Percentiles rank a stretch among this genome's conserved stretches.
phyloP scores from a whole-genome alignment of 1,284 basidiomycete species.

The Trichosporon ovoides region DNA sequence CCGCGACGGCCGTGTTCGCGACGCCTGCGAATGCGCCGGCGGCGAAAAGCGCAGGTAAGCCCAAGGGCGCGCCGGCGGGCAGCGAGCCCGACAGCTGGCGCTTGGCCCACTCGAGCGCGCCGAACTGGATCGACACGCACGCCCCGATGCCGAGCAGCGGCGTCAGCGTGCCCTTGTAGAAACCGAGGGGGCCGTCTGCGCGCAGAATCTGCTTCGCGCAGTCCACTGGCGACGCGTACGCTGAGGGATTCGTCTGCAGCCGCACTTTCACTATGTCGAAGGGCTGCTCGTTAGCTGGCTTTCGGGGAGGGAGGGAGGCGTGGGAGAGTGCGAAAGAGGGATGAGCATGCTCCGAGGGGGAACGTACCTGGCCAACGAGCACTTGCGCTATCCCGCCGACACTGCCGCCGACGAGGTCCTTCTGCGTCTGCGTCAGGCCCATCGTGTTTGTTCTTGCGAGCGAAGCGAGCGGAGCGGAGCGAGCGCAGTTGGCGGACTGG shows the following conservation, averaged over 20 bases:
- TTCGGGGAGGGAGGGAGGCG: not conserved
- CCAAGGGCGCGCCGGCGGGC: conserved; percentile 17
- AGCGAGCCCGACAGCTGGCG: conserved; percentile 61
- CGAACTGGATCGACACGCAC: conserved; percentile 94
- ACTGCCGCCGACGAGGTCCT: conserved; percentile 79
- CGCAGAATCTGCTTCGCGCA: conserved; percentile 82
- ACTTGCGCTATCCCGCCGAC: conserved; percentile 85
- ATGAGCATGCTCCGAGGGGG: not conserved
- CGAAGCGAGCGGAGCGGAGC: not conserved
- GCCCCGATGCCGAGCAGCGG: conserved; percentile 86
- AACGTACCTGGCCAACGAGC: conserved; percentile 68
- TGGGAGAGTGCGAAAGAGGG: not conserved
- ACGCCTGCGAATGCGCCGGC: conserved; percentile 81
- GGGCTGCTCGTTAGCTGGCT: conserved; percentile 51
- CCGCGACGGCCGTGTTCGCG: conserved; percentile 86
- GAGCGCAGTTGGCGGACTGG: too few relatives aligned
- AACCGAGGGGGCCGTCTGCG: conserved; percentile 87
- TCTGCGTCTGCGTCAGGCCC: conserved; percentile 49
- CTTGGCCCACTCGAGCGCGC: conserved; percentile 82
- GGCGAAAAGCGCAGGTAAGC: conserved; percentile 62
- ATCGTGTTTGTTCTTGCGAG: conserved; percentile 11
- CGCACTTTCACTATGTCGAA: conserved; percentile 95
- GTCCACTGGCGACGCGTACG: conserved; percentile 79
- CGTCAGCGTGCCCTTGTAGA: conserved; percentile 95
- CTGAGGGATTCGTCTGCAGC: conserved; percentile 89